phyloP scores from a whole-genome alignment of 768 basidiomycete species.

The Pleurotus tuoliensis region DNA sequence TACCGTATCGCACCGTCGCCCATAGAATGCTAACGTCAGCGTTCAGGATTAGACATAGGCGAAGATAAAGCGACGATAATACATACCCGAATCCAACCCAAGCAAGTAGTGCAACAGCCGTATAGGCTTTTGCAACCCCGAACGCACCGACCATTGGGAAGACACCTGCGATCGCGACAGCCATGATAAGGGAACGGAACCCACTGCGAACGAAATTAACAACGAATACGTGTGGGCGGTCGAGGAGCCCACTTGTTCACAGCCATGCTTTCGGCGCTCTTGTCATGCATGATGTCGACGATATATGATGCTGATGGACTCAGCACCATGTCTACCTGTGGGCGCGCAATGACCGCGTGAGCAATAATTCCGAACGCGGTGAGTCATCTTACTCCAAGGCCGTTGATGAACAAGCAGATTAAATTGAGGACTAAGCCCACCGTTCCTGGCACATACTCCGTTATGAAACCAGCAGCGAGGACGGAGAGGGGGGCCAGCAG shows the following conservation, averaged over 20 bases:
- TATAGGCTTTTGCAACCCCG: constrained; percentile 49
- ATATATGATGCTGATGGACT: constrained; percentile 53
- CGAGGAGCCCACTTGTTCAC: constrained; percentile 42
- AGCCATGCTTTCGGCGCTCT: constrained; percentile 63
- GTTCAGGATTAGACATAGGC: constrained; percentile 3
- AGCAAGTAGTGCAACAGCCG: constrained; percentile 38
- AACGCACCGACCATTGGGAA: constrained; percentile 51
- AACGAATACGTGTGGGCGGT: background rate
- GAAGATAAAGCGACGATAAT: background rate
- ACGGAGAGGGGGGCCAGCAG: constrained; percentile 52
- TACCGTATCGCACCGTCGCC: constrained; percentile 52
- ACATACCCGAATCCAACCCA: constrained; percentile 54
- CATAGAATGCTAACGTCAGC: constrained; percentile 39
- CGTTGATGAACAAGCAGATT: constrained; percentile 57
- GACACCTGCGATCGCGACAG: constrained; percentile 39
- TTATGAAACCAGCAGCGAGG: constrained; percentile 44
- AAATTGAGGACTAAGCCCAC: constrained; percentile 49
- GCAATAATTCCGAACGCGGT: no score
- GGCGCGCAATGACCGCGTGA: background rate
- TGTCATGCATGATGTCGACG: constrained; percentile 56
- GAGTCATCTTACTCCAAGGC: constrained; percentile 45
- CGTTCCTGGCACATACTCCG: constrained; percentile 43
- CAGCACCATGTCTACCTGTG: constrained; percentile 53
- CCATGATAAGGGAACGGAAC: constrained; percentile 40
- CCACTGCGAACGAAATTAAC: constrained; percentile 29